Conservation (phyloP, 2,329 filamentous ascomycete species). For the Rhexocercosporidium sp. region DNA sequence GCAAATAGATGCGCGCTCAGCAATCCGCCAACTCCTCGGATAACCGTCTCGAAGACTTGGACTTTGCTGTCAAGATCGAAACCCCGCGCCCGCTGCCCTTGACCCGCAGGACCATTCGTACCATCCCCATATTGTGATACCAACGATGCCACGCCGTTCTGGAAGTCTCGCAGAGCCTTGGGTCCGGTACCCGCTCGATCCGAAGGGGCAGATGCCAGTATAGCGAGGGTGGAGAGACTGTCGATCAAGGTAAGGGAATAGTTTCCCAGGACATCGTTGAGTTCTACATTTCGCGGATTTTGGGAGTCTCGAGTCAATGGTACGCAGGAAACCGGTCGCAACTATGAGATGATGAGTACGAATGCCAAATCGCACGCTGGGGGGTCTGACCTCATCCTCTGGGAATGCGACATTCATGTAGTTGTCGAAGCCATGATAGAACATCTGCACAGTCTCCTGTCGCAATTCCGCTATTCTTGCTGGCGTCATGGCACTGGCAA, state of each 20-base stretch:
- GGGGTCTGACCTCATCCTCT: constrained; percentile 75
- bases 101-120: constrained; percentile 67
- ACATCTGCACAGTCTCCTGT: constrained; percentile 74
- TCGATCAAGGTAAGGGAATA: constrained; percentile 96
- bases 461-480: constrained; percentile 60
- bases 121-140: constrained; percentile 89
- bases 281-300: constrained; percentile 79
- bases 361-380: neutral
- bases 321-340: constrained; percentile 83
- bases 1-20: constrained; percentile 95
- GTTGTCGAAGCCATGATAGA: constrained; percentile 95
- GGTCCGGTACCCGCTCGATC: constrained; percentile 57
- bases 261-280: constrained; percentile 96
- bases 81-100: constrained; percentile 74
- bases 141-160: constrained; percentile 76
- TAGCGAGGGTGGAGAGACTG: constrained; percentile 90
- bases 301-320: constrained; percentile 83
- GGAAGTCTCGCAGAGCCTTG: constrained; percentile 75
- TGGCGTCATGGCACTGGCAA: constrained; percentile 54
- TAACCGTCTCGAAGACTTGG: constrained; percentile 97
- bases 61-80: constrained; percentile 98
- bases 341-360: constrained; percentile 48
- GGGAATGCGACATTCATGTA: constrained; percentile 95
- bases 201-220: constrained; percentile 78
- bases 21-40: constrained; percentile 87